phyloP scores from a whole-genome alignment of 1,284 basidiomycete genomes.

The Sporisorium exsertum region DNA sequence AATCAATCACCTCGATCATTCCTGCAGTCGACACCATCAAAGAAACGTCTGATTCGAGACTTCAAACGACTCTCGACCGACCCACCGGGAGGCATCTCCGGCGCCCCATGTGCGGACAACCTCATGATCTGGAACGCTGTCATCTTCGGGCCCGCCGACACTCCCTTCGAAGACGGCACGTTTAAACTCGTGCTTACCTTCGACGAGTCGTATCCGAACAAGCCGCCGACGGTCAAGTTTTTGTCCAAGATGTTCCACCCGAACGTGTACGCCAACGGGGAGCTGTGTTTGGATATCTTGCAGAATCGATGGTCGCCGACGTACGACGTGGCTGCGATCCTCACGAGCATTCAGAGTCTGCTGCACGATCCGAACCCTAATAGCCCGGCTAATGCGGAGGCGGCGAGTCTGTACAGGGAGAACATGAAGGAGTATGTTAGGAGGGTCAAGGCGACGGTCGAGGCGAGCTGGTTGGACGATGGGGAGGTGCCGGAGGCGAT shows the following conservation, averaged over 20 bases:
- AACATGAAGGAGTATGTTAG: constrained; percentile 99
- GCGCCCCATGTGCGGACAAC: constrained; percentile 95
- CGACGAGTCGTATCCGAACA: constrained; percentile 98
- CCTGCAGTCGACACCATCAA: constrained; percentile 65
- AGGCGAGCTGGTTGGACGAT: constrained; percentile 69
- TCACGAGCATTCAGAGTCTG: constrained; percentile 93
- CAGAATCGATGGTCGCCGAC: constrained; percentile 99
- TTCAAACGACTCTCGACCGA: constrained; percentile 94
- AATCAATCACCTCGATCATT: background rate
- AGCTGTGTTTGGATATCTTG: constrained; percentile 95
- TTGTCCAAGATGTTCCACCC: constrained; percentile 98
- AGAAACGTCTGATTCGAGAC: constrained; percentile 66
- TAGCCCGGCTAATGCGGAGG: constrained; percentile 94
- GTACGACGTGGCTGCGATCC: constrained; percentile 96
- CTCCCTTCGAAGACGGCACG: constrained; percentile 97
- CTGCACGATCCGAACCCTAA: constrained; percentile 98
- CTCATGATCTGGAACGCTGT: constrained; percentile 99
- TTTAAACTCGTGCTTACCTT: constrained; percentile 96
- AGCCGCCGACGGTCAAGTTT: constrained; percentile 96
- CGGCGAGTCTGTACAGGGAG: constrained; percentile 92
- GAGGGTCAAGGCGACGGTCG: constrained; percentile 79
- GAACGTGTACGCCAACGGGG: constrained; percentile 97
- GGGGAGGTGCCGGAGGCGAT: constrained; percentile 44
- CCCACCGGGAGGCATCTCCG: constrained; percentile 94
- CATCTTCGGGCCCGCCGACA: constrained; percentile 97